Base-by-base conservation (phyloP, 306 rosid species). In the Acacia melanoxylon region DNA sequence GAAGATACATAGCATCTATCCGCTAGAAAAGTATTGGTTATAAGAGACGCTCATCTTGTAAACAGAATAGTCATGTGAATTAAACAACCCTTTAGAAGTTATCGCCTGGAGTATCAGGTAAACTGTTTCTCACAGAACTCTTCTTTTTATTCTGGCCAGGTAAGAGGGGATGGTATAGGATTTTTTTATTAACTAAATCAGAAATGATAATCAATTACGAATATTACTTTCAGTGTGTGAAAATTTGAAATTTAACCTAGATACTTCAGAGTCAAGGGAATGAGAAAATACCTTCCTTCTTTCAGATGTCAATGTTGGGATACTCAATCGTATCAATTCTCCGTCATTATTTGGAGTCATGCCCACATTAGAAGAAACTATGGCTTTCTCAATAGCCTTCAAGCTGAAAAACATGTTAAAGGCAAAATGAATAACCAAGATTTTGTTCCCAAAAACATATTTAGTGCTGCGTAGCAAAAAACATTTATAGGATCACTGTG, bases 301-400 rank as follows among this genome's bases (percentile, higher is more conserved):
- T 10, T 96, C 99, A 68, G 94, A 83, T 61, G 99, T 93, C 84
- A 93, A 90, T 67, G 89, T 97, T 74, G 99, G 99, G 78, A 95
- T 75, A 70, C 91, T 85, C 88, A 96, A 68, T 40, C 99, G 82
- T 85, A 96, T 93, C 67, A 86, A 81, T 15, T 96, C 98, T 77
- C 99, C 99, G 77, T 95, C 98, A 62, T 95, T 95, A 83, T 93
- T 95, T 66, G 99, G 99, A 74, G 99, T 93, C 94, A 95, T 51
- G 72, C 97, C 94, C 80, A 96, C 86, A 90, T 91, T 76, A 87
- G 99, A 96, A 85, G 74, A 85, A 74, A 93, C 97, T 71, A 96
- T 91, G 77, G 99, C 98, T 89, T 96, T 96, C 92, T 95, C 99
- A 65, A 96, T 96, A 65, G 89, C 83, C 88, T 96, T 96, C 87